These are phyloP conservation scores for Trichoderma endophyticum DNA, from an alignment of 2,329 filamentous ascomycete species.

Conservation along the genomic window DNA sequence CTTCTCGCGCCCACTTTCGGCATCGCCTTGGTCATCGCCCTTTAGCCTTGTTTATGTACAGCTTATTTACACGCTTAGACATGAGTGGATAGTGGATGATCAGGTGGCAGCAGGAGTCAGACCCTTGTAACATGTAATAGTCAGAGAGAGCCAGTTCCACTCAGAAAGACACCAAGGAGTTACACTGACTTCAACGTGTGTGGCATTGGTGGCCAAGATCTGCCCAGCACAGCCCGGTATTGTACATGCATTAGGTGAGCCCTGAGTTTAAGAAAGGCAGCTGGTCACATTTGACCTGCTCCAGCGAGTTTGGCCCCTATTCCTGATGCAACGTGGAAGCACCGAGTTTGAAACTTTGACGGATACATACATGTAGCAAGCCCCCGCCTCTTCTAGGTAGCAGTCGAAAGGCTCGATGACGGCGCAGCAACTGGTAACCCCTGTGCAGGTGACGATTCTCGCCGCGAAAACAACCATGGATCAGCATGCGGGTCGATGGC, in stretches of 20 bases:
- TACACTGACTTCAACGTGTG: neutral
- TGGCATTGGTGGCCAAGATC: neutral
- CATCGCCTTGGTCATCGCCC: neutral
- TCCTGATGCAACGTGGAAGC: neutral
- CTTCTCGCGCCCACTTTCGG: neutral
- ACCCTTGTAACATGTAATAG: neutral
- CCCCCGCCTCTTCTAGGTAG: neutral
- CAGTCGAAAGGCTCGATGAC: neutral
- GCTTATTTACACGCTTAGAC: neutral
- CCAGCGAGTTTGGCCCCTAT: neutral
- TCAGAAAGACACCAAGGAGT: neutral
- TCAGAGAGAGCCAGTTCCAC: neutral
- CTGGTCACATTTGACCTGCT: no score
- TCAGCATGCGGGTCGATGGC: slow-evolving; percentile 2
- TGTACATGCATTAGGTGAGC: neutral
- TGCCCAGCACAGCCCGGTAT: neutral
- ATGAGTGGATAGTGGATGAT: neutral
- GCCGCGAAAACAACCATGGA: neutral
- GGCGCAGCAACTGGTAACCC: neutral
- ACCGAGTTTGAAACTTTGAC: neutral
- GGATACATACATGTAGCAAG: neutral
- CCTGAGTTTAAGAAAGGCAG: neutral
- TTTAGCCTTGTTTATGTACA: neutral
- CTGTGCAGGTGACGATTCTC: neutral
- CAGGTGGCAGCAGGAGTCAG: neutral